Percentiles rank a stretch among this genome's conserved stretches.
phyloP scores from a whole-genome alignment of 305 asterid species.

The Nicotiana rustica region DNA sequence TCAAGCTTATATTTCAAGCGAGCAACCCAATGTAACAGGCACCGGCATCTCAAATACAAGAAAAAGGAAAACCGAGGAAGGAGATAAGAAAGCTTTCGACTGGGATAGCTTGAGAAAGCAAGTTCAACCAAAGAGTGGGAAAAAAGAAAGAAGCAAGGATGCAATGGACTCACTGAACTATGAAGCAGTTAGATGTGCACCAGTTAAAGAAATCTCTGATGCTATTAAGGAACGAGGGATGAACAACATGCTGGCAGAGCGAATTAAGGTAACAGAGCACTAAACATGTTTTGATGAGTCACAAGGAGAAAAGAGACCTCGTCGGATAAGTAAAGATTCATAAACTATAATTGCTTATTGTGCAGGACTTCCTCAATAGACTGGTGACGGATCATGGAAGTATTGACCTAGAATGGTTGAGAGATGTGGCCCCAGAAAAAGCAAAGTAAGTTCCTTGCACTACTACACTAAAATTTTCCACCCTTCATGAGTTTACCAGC shows the following conservation, averaged over 20 bases:
- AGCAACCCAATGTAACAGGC: conserved; percentile 40
- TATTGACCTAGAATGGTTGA: conserved; percentile 89
- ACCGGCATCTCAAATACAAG: conserved; percentile 43
- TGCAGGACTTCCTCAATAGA: conserved; percentile 86
- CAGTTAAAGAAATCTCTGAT: conserved; percentile 72
- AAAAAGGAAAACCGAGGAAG: conserved; percentile 46
- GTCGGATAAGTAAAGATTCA: background rate
- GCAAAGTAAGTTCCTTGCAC: conserved; percentile 63
- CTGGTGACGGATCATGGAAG: conserved; percentile 80
- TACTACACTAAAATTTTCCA: conserved; percentile 20
- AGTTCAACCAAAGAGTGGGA: conserved; percentile 39
- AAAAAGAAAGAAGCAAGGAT: conserved; percentile 60
- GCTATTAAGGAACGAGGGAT: conserved; percentile 93
- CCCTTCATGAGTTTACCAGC: conserved; percentile 18
- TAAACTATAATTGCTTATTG: conserved; percentile 40
- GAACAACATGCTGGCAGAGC: conserved; percentile 92
- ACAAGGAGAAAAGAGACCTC: conserved; percentile 12
- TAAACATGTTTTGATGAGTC: conserved; percentile 1
- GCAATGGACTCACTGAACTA: conserved; percentile 84
- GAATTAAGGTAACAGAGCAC: conserved; percentile 71
- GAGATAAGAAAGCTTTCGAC: conserved; percentile 43
- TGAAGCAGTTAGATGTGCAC: conserved; percentile 74
- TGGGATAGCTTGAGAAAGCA: conserved; percentile 62
- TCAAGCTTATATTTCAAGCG: conserved; percentile 42
- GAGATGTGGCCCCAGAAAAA: conserved; percentile 77